Conservation (phyloP, 2,329 filamentous ascomycete species). For the Plenodomus lindquistii region DNA sequence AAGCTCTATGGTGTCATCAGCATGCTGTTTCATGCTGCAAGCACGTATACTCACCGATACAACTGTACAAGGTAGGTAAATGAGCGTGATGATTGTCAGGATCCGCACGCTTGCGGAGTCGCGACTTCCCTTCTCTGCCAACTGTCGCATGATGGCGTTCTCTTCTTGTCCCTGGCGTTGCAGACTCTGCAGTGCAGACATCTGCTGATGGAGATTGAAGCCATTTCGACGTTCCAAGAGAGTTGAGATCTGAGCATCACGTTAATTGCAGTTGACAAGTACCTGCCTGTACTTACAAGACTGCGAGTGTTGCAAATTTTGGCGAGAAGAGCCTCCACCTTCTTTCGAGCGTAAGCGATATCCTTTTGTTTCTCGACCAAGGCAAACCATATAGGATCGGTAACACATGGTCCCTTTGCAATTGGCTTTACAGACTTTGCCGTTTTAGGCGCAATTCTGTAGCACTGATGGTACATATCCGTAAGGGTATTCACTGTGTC, state of each 20-base stretch:
- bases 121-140: constrained; percentile 25
- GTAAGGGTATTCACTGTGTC: constrained; percentile 19
- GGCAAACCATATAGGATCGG: constrained; percentile 8
- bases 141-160: constrained; percentile 21
- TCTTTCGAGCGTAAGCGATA: constrained; percentile 15
- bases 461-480: constrained; percentile 18
- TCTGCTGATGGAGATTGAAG: constrained; percentile 22
- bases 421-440: neutral
- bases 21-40: neutral
- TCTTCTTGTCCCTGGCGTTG: constrained; percentile 19
- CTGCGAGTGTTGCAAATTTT: constrained; percentile 18
- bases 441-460: neutral
- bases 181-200: constrained; percentile 20
- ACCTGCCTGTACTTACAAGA: constrained; percentile 5
- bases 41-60: constrained; percentile 18
- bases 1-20: constrained; percentile 18
- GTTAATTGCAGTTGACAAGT: neutral
- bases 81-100: constrained; percentile 29
- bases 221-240: constrained; percentile 21
- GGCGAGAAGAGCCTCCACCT: constrained; percentile 13
- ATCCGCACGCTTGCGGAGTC: constrained; percentile 28
- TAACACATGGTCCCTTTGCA: neutral
- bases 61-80: constrained; percentile 29
- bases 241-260: constrained; percentile 17
- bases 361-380: constrained; percentile 11